phyloP scores from a whole-genome alignment of 768 basidiomycete species.

The Suillus weaverae region DNA sequence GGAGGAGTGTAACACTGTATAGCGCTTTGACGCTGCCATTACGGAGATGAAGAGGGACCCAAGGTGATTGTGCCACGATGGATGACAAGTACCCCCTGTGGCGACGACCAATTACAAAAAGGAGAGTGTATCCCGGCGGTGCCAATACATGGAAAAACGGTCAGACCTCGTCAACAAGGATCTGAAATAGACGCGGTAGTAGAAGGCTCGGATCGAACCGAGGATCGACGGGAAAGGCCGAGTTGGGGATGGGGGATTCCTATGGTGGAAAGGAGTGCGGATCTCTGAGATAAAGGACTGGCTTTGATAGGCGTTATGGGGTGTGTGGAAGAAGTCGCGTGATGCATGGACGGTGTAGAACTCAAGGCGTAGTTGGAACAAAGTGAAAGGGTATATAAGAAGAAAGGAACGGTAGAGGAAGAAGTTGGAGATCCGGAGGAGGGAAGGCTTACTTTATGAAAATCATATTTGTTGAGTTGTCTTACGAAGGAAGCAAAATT shows the following conservation, averaged over 20 bases:
- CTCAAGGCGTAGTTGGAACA: not conserved
- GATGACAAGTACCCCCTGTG: not conserved
- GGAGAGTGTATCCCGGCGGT: not conserved
- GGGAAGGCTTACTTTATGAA: slow-evolving; percentile 69
- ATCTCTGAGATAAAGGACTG: not conserved
- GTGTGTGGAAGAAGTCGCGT: not conserved
- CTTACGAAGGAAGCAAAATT: slow-evolving; percentile 93
- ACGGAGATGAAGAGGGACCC: not conserved
- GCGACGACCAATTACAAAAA: not conserved
- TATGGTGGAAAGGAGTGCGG: not conserved
- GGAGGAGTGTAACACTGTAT: too few relatives aligned
- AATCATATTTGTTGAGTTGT: slow-evolving; percentile 95
- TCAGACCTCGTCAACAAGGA: not conserved
- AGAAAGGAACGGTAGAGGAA: not conserved
- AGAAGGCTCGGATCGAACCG: slow-evolving; percentile 2
- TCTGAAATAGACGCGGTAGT: not conserved
- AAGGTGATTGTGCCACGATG: not conserved
- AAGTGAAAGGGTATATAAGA: not conserved
- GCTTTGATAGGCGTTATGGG: not conserved
- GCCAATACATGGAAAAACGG: not conserved
- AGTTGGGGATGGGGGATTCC: not conserved
- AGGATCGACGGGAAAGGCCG: not conserved
- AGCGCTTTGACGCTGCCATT: not conserved
- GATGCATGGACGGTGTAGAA: not conserved
- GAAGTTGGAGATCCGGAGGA: slow-evolving; percentile 7